Evolutionary conservation across 306 rosid genomes (phyloP).

Genomic region (Quercus variabilis): DNA sequence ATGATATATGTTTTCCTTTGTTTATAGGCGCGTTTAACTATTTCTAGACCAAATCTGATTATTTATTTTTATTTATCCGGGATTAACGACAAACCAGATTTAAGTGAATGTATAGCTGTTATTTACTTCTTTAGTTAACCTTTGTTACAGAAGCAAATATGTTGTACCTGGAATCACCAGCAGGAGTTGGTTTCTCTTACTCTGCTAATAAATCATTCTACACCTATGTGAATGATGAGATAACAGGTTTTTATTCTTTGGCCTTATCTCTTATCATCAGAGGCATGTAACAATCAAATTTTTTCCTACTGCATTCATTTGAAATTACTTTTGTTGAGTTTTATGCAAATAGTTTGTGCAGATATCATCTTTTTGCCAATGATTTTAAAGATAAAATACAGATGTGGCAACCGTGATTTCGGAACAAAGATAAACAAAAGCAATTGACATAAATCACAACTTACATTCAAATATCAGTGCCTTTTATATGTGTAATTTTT

Average conservation of each 20-base stretch:
- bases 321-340: not conserved
- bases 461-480: no score
- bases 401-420: no score
- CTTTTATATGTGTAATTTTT: no score
- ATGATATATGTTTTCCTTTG: not conserved
- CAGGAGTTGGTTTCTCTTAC: conserved; percentile 48
- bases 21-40: no score
- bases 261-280: not conserved
- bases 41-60: not conserved
- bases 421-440: no score
- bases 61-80: not conserved
- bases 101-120: not conserved
- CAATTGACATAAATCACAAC: no score
- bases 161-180: conserved; percentile 45
- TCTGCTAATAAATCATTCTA: conserved; percentile 32
- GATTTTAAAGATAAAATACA: no score
- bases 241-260: conserved; percentile 29
- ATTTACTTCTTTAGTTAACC: not conserved
- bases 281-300: not conserved
- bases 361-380: no score
- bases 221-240: conserved; percentile 16
- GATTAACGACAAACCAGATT: not conserved
- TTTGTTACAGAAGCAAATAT: conserved; percentile 35
- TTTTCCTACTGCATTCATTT: not conserved
- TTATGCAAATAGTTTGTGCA: no score